A percentile compares a stretch with the other conserved stretches of the same genome.
These are phyloP conservation scores for Evernia prunastri DNA, from an alignment of 495 filamentous ascomycete species.

Conservation along the genomic window DNA sequence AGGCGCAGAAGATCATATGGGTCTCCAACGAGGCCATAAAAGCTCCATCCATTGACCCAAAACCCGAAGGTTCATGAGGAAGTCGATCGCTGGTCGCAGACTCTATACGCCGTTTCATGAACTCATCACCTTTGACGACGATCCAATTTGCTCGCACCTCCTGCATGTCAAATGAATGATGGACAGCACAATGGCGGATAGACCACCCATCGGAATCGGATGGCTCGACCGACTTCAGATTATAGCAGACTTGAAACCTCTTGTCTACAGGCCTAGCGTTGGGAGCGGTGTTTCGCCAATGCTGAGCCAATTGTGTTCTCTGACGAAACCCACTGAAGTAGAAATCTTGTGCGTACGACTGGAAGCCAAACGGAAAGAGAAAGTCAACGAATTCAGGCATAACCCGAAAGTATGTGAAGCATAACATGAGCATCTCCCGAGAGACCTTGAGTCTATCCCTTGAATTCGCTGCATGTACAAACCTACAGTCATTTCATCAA, in stretches of 20 bases:
- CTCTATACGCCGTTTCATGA: constrained; percentile 26
- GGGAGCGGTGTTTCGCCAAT: not conserved
- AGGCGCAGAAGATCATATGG: constrained; percentile 41
- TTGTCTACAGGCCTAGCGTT: not conserved
- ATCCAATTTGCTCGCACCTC: not conserved
- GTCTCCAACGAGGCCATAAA: constrained; percentile 33
- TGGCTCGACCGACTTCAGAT: constrained; percentile 39
- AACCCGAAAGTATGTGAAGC: constrained; percentile 40
- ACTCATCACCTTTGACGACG: not conserved
- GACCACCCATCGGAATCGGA: constrained; percentile 38
- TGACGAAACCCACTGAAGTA: constrained; percentile 30
- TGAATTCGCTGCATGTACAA: constrained; percentile 32
- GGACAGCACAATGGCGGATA: constrained; percentile 36
- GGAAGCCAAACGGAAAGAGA: constrained; percentile 38
- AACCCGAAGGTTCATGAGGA: constrained; percentile 22
- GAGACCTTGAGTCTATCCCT: constrained; percentile 29
- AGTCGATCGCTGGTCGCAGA: constrained; percentile 24
- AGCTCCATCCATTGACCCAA: constrained; percentile 24
- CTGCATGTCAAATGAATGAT: constrained; percentile 39
- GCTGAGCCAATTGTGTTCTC: constrained; percentile 11
- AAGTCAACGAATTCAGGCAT: constrained; percentile 41
- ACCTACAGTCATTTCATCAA: constrained; percentile 22
- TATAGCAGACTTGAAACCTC: constrained; percentile 38
- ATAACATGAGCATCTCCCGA: constrained; percentile 32
- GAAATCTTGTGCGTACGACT: constrained; percentile 23